Evolutionary conservation across 192 early-diverging fungal genomes (phyloP).

Genomic region (Blastocladiella britannica): DNA sequence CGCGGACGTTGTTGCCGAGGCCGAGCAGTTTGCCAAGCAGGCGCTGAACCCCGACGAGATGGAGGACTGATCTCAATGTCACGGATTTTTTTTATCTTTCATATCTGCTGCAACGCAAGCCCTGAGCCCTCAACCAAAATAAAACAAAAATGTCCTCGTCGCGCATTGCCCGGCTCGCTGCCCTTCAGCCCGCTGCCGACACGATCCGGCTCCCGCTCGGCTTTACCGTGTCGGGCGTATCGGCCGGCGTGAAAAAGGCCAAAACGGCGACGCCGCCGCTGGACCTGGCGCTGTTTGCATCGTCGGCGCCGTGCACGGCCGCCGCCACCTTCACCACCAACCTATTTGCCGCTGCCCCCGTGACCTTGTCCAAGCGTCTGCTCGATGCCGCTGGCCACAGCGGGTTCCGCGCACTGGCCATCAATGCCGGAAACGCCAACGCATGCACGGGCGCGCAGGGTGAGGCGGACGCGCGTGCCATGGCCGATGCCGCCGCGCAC

Average conservation of each 20-base stretch:
- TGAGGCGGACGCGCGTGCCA: slow-evolving; percentile 47
- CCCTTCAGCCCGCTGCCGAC: no score
- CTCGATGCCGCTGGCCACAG: slow-evolving; percentile 24
- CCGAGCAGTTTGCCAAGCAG: slow-evolving; percentile 54
- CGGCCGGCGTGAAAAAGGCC: slow-evolving; percentile 69
- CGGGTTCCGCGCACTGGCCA: slow-evolving; percentile 32
- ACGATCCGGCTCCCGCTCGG: slow-evolving; percentile 32
- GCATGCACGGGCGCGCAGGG: slow-evolving; percentile 82
- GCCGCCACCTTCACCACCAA: slow-evolving; percentile 87
- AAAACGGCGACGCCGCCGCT: slow-evolving; percentile 41
- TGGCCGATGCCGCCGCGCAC: slow-evolving; percentile 35
- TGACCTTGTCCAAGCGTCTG: slow-evolving; percentile 44
- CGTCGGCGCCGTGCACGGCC: slow-evolving; percentile 44
- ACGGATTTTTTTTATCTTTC: no score
- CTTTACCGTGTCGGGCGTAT: slow-evolving; percentile 53
- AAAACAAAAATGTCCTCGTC: no score
- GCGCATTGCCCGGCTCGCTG: no score
- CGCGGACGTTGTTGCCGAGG: slow-evolving; percentile 63
- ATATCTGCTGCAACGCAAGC: no score
- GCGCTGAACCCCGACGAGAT: slow-evolving; percentile 1
- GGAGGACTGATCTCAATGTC: no score
- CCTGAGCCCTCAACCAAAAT: no score
- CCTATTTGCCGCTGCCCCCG: slow-evolving; percentile 76
- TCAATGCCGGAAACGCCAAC: slow-evolving; percentile 88
- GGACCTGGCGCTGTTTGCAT: slow-evolving; percentile 65